Base-by-base conservation (phyloP, 2,329 filamentous ascomycete genomes). In the Ilyonectria destructans region DNA sequence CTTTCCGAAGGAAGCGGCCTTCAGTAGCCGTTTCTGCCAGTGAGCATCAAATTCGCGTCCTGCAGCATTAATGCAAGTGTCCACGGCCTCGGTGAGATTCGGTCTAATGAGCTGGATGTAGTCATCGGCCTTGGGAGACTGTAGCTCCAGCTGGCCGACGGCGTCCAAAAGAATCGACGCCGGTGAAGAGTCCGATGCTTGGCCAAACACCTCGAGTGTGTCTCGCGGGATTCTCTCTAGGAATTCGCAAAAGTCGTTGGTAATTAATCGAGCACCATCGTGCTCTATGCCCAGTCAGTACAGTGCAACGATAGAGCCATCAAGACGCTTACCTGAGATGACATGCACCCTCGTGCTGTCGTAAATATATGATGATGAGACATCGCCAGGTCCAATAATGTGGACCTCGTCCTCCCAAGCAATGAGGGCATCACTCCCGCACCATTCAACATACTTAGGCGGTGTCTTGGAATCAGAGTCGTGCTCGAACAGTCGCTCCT, bases 341-440 rank as follows among this genome's bases (percentile, higher is more conserved):
- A 98, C 87, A 80, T 98, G 96, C 13, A 99, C 92, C 70, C 94
- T 91, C 9, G 92, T 93, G 31, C 92, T 93, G 77, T 98, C 95
- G 80, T 98, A 98, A 74, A 95, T 96, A 80, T 95, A 96, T 69
- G 90, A 91, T 48, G 84, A 90, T 6, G 92, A 91, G 10, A 92
- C 89, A 49, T 94, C 94, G 43, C 91, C 92, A 0, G 95, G 94
- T 0, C 96, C 96, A 68, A 99, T 92, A 31, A 99, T 87, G 77
- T 98, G 96, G 4, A 99, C 92, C 80, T 99, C 96, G 77, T 99
- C 96, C 78, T 98, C 96, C 96, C 96, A 99, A 0, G 95, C 95
- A 75, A 99, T 90, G 31, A 97, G 93, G 15, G 95, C 94, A 80
- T 98, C 96, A 75, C 96, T 96, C 6, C 96, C 96, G 80, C 96